These are phyloP conservation scores for Nemania sp. DNA, from an alignment of 2,329 filamentous ascomycete species.

Conservation along the genomic window DNA sequence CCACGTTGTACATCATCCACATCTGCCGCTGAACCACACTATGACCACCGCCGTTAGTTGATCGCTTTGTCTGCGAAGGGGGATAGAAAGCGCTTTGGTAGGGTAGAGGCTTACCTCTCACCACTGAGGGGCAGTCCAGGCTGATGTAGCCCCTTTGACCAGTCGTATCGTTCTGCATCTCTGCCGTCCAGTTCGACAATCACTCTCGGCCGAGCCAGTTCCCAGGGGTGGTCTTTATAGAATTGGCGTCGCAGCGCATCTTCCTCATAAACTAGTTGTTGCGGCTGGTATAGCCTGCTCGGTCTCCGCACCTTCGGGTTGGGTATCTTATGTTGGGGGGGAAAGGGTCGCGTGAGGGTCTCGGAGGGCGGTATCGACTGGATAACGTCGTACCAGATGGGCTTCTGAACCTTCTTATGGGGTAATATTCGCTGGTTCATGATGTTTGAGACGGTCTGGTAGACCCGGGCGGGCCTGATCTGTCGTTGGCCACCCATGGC, in stretches of 20 bases:
- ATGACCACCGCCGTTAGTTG: constrained; percentile 30
- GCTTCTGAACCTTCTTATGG: constrained; percentile 49
- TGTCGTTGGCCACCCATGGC: constrained; percentile 52
- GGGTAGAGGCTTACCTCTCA: constrained; percentile 72
- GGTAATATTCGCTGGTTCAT: constrained; percentile 52
- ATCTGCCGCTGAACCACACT: constrained; percentile 94
- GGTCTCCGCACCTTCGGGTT: constrained; percentile 69
- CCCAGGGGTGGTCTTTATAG: constrained; percentile 96
- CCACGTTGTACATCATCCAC: constrained; percentile 78
- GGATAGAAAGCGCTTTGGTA: not conserved
- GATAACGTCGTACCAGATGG: constrained; percentile 65
- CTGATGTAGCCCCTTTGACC: constrained; percentile 81
- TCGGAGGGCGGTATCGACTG: constrained; percentile 69
- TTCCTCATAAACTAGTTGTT: constrained; percentile 82
- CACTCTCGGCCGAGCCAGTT: constrained; percentile 87
- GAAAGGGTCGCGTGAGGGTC: constrained; percentile 65
- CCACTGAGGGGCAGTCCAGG: constrained; percentile 81
- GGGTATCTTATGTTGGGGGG: constrained; percentile 58
- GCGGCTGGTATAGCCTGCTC: constrained; percentile 83
- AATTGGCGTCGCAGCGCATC: constrained; percentile 84
- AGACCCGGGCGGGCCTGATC: constrained; percentile 57
- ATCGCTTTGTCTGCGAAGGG: constrained; percentile 9
- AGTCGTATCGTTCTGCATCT: constrained; percentile 81
- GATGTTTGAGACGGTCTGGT: constrained; percentile 57
- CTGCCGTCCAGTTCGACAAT: constrained; percentile 88